A percentile compares a stretch with the other conserved stretches of the same genome.
Evolutionary conservation across 2,329 filamentous ascomycete genomes (phyloP).

Genomic region (Scleromitrula shiraiana): DNA sequence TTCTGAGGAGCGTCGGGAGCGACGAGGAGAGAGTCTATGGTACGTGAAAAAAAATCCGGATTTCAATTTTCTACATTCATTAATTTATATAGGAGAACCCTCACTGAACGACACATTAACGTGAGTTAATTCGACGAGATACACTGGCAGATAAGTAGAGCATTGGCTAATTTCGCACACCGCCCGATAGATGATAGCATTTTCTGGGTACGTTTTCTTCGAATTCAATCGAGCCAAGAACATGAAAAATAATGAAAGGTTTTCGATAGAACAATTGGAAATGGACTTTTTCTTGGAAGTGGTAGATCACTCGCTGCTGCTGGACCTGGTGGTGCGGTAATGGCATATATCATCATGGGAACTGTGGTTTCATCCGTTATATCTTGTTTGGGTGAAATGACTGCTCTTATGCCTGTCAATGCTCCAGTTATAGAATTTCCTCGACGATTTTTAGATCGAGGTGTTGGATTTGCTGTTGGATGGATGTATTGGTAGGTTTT

Average conservation of each 20-base stretch:
- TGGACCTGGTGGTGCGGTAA: conserved; percentile 34
- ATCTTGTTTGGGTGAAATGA: conserved; percentile 36
- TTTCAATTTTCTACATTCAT: neutral
- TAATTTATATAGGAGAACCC: conserved; percentile 30
- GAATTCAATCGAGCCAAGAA: neutral
- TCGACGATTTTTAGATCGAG: conserved; percentile 31
- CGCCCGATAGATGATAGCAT: conserved; percentile 35
- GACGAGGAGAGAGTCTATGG: conserved; percentile 25
- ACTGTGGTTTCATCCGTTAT: conserved; percentile 37
- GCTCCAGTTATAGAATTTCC: conserved; percentile 34
- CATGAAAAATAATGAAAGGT: conserved; percentile 5
- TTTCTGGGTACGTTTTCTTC: conserved; percentile 32
- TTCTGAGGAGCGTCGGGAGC: conserved; percentile 22
- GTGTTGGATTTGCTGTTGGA: conserved; percentile 33
- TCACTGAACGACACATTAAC: conserved; percentile 36
- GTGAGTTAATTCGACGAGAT: conserved; percentile 16
- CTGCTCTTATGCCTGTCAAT: conserved; percentile 34
- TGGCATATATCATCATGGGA: conserved; percentile 36
- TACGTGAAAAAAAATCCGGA: conserved; percentile 9
- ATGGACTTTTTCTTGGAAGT: conserved; percentile 36
- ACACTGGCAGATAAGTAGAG: neutral
- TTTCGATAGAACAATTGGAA: conserved; percentile 33
- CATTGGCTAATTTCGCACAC: conserved; percentile 7
- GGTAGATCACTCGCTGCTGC: conserved; percentile 34
- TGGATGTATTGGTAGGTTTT: conserved; percentile 33